Evolutionary conservation across 2,329 filamentous ascomycete genomes (phyloP).

Genomic region (Podosphaera fusca): DNA sequence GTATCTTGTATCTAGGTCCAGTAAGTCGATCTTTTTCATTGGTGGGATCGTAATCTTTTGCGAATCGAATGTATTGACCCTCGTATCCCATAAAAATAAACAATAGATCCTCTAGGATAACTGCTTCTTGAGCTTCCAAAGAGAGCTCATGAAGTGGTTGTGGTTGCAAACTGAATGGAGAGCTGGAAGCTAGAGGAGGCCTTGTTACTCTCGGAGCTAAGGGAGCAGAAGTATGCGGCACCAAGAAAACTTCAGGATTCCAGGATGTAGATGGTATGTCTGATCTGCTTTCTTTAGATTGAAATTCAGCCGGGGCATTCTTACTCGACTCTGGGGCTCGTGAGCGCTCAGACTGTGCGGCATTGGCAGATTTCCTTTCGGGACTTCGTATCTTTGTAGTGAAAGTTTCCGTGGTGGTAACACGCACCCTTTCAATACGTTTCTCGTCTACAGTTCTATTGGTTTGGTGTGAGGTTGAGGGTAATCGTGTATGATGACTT

Average conservation of each 20-base stretch:
- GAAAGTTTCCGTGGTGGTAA: conserved; percentile 39
- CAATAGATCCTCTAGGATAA: conserved; percentile 70
- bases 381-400: conserved; percentile 36
- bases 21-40: conserved; percentile 71
- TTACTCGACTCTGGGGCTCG: conserved; percentile 9
- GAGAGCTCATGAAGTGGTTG: conserved; percentile 45
- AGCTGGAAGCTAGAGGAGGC: conserved; percentile 52
- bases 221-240: conserved; percentile 37
- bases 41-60: conserved; percentile 56
- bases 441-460: conserved; percentile 24
- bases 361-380: conserved; percentile 16
- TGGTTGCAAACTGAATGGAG: conserved; percentile 47
- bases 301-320: conserved; percentile 10
- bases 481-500: conserved; percentile 29
- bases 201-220: conserved; percentile 27
- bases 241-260: conserved; percentile 57
- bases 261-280: conserved; percentile 37
- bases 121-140: conserved; percentile 63
- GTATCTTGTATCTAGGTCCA: conserved; percentile 59
- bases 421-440: conserved; percentile 31
- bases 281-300: conserved; percentile 18
- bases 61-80: conserved; percentile 86
- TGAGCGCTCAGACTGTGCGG: conserved; percentile 3
- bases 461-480: conserved; percentile 29
- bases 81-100: conserved; percentile 98